Evolutionary conservation across 129 eudicot species (phyloP).

Genomic region (Glebionis coronaria): DNA sequence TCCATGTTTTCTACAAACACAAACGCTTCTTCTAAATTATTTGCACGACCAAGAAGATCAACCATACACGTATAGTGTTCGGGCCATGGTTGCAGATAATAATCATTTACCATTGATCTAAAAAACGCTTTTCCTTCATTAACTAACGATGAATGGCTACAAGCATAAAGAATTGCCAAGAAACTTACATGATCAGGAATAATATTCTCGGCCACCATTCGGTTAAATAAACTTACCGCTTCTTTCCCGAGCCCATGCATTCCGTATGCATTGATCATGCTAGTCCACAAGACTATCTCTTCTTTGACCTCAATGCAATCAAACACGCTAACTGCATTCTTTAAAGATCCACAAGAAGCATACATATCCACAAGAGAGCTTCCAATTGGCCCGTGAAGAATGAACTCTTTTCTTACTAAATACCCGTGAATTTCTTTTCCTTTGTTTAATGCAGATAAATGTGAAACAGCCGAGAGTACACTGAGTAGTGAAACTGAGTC

Average conservation of each 20-base stretch:
- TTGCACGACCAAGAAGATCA: conserved; percentile 84
- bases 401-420: conserved; percentile 43
- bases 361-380: conserved; percentile 87
- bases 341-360: conserved; percentile 66
- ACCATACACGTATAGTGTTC: conserved; percentile 86
- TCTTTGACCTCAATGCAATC: conserved; percentile 37
- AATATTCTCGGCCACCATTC: conserved; percentile 49
- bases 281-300: conserved; percentile 66
- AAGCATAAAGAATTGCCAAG: conserved; percentile 74
- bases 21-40: conserved; percentile 63
- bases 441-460: conserved; percentile 58
- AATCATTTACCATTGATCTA: conserved; percentile 44
- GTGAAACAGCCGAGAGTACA: conserved; percentile 55
- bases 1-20: conserved; percentile 55
- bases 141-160: conserved; percentile 74
- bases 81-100: conserved; percentile 72
- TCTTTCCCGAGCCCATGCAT: conserved; percentile 66
- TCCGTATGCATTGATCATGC: conserved; percentile 80
- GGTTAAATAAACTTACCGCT: conserved; percentile 49
- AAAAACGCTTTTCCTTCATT: conserved; percentile 60
- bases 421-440: conserved; percentile 86
- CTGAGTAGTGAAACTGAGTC: conserved; percentile 47
- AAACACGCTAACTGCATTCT: conserved; percentile 47
- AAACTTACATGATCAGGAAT: conserved; percentile 74
- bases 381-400: conserved; percentile 39